These are phyloP conservation scores for Aspergillus thermomutatus DNA, from an alignment of 2,329 filamentous ascomycete species.

Conservation along the genomic window DNA sequence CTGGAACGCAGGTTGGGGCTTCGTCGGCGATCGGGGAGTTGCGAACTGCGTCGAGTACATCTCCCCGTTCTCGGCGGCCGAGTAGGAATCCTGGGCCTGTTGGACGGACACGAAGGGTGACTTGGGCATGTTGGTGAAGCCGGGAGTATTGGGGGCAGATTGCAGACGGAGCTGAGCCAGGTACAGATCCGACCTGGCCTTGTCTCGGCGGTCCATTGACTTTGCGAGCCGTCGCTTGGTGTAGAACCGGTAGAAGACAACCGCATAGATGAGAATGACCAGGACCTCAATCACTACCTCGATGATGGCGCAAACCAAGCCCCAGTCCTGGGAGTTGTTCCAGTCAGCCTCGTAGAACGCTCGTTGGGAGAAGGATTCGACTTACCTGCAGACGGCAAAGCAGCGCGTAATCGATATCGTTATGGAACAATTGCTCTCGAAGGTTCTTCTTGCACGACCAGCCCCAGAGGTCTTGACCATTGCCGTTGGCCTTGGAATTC, in stretches of 20 bases:
- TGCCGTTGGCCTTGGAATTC: constrained; percentile 66
- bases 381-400: constrained; percentile 82
- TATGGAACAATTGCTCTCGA: constrained; percentile 69
- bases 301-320: constrained; percentile 93
- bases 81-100: constrained; percentile 42
- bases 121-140: constrained; percentile 69
- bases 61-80: constrained; percentile 53
- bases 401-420: constrained; percentile 83
- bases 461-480: constrained; percentile 91
- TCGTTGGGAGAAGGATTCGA: background rate
- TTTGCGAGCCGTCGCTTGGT: constrained; percentile 93
- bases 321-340: constrained; percentile 69
- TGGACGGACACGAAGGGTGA: constrained; percentile 41
- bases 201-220: constrained; percentile 94
- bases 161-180: constrained; percentile 80
- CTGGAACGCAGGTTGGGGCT: constrained; percentile 64
- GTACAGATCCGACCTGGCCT: constrained; percentile 90
- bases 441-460: constrained; percentile 95
- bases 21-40: constrained; percentile 63
- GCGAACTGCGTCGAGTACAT: constrained; percentile 50
- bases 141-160: constrained; percentile 91
- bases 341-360: background rate
- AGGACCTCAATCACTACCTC: constrained; percentile 91
- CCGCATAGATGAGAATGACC: constrained; percentile 85
- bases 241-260: constrained; percentile 97